Evolutionary conservation across 345 rosid species (phyloP), one percentile per base, ranked within the genome.

Genomic region (Geranium rotundifolium): DNA sequence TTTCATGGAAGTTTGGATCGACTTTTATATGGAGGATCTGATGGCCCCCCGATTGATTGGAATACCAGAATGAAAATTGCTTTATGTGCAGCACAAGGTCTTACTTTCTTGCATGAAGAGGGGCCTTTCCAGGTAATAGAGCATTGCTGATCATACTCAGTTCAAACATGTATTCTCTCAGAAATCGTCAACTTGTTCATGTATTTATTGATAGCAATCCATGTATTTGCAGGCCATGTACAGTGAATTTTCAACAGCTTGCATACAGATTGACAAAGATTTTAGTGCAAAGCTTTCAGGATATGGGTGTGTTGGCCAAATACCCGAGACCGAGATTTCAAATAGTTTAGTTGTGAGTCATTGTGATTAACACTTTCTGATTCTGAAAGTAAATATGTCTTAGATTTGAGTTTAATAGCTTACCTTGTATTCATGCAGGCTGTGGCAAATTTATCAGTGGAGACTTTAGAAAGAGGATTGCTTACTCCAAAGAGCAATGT

Each of bases 281-380:
- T 93, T 93, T 60, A 93, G 95, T n/a, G 99, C 90, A 8, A 93
- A 90, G 83, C 86, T 93, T 65, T 93, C 97, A 0, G 99, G 99
- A 58, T 93, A 90, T 67, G 97, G 99, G 55, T 93, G 90, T 29
- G 91, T 81, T 31, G 85, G 96, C 62, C 86, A 83, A 63, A 80
- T 81, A 13, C 97, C 90, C 0, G 96, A 93, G 73, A 63, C 83
- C 0, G 95, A 89, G 64, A 81, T 90, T 54, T 71, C 96, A n/a
- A 77, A 69, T 50, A 81, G 76, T 54, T 74, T 91, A 29, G 72
- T 63, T 50, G 91, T 85, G 76, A 76, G 88, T 65, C 46, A 29
- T 56, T 62, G 0, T 7, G 50, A 9, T 41, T 41, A 41, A 12
- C 9, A 41, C 14, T 41, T 41, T 1, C 1, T 19, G 3, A 19